These are phyloP conservation scores for Penicillium aurantiogriseum DNA, from an alignment of 2,329 filamentous ascomycete species.

Conservation along the genomic window DNA sequence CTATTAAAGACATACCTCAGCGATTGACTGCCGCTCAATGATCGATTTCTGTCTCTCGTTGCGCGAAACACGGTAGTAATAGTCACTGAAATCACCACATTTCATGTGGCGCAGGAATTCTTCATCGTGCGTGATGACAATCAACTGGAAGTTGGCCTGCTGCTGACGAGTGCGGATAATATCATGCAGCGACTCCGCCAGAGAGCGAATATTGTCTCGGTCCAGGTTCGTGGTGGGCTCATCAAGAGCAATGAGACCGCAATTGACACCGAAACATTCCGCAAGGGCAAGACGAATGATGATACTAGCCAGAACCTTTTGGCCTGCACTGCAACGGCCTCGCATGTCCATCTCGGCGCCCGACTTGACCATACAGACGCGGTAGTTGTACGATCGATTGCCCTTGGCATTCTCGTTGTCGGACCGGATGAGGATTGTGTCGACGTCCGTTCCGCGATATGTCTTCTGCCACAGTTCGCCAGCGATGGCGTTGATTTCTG, in stretches of 20 bases:
- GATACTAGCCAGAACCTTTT: conserved; percentile 94
- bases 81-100: conserved; percentile 87
- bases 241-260: conserved; percentile 92
- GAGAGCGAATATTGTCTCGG: conserved; percentile 85
- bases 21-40: conserved; percentile 66
- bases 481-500: conserved; percentile 92
- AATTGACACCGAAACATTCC: conserved; percentile 94
- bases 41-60: conserved; percentile 83
- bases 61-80: conserved; percentile 82
- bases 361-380: conserved; percentile 95
- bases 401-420: conserved; percentile 75
- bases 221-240: conserved; percentile 98
- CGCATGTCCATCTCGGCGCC: conserved; percentile 99
- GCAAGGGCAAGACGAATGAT: conserved; percentile 95
- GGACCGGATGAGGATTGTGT: conserved; percentile 91
- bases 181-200: conserved; percentile 78
- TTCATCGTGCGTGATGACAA: conserved; percentile 98
- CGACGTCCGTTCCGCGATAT: conserved; percentile 95
- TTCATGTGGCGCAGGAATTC: conserved; percentile 93
- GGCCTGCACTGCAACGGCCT: conserved; percentile 90
- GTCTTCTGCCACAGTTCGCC: conserved; percentile 96
- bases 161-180: conserved; percentile 81
- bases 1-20: conserved; percentile 41
- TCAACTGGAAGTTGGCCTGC: conserved; percentile 94
- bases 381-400: conserved; percentile 91